These are phyloP conservation scores for Rhodosporidiobolus odoratus DNA, from an alignment of 768 basidiomycete species.

Conservation along the genomic window DNA sequence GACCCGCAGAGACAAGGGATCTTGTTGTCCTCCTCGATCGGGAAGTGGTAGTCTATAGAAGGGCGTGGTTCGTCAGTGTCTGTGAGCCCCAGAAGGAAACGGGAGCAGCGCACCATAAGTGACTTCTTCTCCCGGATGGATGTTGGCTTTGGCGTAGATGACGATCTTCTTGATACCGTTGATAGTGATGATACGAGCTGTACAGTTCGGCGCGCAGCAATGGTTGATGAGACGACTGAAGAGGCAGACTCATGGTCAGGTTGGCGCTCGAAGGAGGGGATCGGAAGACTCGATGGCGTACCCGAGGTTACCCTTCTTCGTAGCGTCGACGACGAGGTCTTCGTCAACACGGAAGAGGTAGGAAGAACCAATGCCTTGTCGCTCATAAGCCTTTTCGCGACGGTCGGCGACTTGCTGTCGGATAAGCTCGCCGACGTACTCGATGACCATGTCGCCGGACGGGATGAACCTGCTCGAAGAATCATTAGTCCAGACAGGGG, in stretches of 20 bases:
- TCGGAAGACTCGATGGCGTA: constrained; percentile 56
- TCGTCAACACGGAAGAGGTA: constrained; percentile 98
- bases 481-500: neutral
- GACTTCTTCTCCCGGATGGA: constrained; percentile 95
- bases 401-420: constrained; percentile 77
- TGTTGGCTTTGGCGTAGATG: constrained; percentile 94
- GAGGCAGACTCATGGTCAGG: constrained; percentile 15
- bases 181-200: constrained; percentile 54
- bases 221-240: constrained; percentile 92
- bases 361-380: constrained; percentile 94
- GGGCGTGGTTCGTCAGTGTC: neutral
- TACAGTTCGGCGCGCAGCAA: constrained; percentile 78
- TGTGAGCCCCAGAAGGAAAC: neutral
- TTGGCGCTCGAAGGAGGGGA: neutral
- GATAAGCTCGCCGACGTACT: constrained; percentile 97
- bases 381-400: constrained; percentile 92
- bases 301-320: constrained; percentile 98
- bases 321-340: constrained; percentile 95
- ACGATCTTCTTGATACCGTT: constrained; percentile 66
- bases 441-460: constrained; percentile 96
- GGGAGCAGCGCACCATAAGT: constrained; percentile 69
- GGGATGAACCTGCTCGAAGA: constrained; percentile 55
- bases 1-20: constrained; percentile 55
- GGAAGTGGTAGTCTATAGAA: constrained; percentile 88
- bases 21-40: constrained; percentile 87